These are phyloP conservation scores for Nannochloropsis gaditana DNA, from an alignment of 108 stramenopile genomes.

Conservation along the genomic window DNA sequence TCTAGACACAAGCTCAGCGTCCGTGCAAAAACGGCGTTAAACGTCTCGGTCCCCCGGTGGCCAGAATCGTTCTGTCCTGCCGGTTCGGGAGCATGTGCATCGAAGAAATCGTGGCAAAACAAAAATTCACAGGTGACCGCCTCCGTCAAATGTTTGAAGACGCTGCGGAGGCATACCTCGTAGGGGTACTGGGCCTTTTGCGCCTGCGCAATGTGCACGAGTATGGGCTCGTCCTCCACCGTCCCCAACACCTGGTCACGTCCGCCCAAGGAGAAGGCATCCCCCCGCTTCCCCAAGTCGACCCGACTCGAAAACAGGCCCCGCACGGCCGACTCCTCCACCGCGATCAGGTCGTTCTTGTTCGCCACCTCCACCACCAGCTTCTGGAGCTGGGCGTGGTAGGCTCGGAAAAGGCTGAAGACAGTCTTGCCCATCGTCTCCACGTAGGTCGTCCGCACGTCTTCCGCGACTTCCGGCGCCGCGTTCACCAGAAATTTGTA, in stretches of 20 bases:
- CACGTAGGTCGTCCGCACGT: conserved; percentile 81
- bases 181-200: conserved; percentile 76
- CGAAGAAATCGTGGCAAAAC: conserved; percentile 86
- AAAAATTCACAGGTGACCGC: conserved; percentile 93
- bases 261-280: conserved; percentile 66
- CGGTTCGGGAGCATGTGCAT: conserved; percentile 54
- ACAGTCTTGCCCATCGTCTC: conserved; percentile 88
- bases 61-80: no score
- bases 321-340: conserved; percentile 78
- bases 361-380: conserved; percentile 76
- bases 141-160: conserved; percentile 90
- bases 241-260: conserved; percentile 51
- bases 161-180: conserved; percentile 83
- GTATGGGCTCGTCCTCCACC: conserved; percentile 64
- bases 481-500: conserved; percentile 80
- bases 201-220: conserved; percentile 80
- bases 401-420: conserved; percentile 82
- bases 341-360: conserved; percentile 84
- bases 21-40: conserved; percentile 71
- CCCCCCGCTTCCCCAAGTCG: conserved; percentile 83
- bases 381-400: conserved; percentile 82
- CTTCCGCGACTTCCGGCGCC: conserved; percentile 74
- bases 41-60: conserved; percentile 56
- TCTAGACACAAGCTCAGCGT: conserved; percentile 82
- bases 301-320: conserved; percentile 74